Conservation (phyloP, 345 rosid genomes). For the Rhodamnia argentea region DNA sequence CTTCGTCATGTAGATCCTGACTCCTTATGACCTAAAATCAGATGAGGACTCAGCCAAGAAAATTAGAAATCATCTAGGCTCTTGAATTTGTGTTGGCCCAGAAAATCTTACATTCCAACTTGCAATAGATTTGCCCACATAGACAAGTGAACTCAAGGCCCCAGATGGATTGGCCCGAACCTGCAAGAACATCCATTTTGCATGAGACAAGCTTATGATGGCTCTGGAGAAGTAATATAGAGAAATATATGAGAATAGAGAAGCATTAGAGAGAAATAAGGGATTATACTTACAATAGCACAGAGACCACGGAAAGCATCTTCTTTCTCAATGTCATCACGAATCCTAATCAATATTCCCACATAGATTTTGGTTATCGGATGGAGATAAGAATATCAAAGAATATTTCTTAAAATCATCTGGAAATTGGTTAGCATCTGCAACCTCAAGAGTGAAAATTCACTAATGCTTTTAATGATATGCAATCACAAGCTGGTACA, state of each 20-base stretch:
- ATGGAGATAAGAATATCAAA: background rate
- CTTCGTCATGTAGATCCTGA: slow-evolving; percentile 73
- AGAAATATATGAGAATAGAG: background rate
- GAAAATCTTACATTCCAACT: slow-evolving; percentile 90
- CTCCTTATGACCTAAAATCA: slow-evolving; percentile 68
- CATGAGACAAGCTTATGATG: background rate
- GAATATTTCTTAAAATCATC: background rate
- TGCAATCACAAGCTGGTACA: background rate
- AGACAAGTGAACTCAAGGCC: slow-evolving; percentile 78
- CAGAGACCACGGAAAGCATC: slow-evolving; percentile 97
- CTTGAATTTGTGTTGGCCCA: background rate
- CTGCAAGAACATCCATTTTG: slow-evolving; percentile 21
- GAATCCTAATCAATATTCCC: slow-evolving; percentile 47
- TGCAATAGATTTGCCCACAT: slow-evolving; percentile 82
- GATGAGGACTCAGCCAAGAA: background rate
- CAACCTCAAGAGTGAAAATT: background rate
- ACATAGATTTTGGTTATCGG: background rate
- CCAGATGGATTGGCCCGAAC: slow-evolving; percentile 89
- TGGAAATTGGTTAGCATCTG: background rate
- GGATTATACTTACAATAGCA: slow-evolving; percentile 58
- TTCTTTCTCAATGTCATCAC: slow-evolving; percentile 95
- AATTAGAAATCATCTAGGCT: background rate
- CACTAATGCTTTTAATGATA: background rate
- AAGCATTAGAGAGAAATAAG: background rate
- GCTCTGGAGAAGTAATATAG: background rate